Conservation (phyloP, 257 asterid genomes). For the Thymus quinquecostatus region DNA sequence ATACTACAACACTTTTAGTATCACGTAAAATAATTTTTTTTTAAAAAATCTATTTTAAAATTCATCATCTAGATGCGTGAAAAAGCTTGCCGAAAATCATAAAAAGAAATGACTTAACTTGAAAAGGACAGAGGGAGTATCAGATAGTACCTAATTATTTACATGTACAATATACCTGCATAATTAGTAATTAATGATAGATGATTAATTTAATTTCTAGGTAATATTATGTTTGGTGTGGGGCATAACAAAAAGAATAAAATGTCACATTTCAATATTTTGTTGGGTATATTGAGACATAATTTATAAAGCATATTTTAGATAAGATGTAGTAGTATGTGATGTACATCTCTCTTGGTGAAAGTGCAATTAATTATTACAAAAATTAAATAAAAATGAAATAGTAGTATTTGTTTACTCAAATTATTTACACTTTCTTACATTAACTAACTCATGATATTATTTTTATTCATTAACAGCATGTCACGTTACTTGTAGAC, state of each 20-base stretch:
- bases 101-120: no score
- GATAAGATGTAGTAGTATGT: background rate
- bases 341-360: background rate
- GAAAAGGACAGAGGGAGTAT: no score
- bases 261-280: background rate
- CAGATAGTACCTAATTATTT: no score
- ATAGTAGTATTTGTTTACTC: slow-evolving; percentile 39
- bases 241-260: background rate
- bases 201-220: background rate
- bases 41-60: no score
- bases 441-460: background rate
- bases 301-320: slow-evolving; percentile 8
- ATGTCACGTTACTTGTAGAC: no score
- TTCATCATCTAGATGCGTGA: no score
- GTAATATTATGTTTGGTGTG: background rate
- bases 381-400: background rate
- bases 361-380: background rate
- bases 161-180: no score
- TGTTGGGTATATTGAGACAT: slow-evolving; percentile 14
- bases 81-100: no score
- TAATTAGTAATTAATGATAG: background rate
- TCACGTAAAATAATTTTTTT: no score
- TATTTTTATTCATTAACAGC: no score
- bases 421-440: background rate
- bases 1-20: no score